These are phyloP conservation scores for Evansstolkia leycettana DNA, from an alignment of 495 filamentous ascomycete genomes.

Conservation along the genomic window DNA sequence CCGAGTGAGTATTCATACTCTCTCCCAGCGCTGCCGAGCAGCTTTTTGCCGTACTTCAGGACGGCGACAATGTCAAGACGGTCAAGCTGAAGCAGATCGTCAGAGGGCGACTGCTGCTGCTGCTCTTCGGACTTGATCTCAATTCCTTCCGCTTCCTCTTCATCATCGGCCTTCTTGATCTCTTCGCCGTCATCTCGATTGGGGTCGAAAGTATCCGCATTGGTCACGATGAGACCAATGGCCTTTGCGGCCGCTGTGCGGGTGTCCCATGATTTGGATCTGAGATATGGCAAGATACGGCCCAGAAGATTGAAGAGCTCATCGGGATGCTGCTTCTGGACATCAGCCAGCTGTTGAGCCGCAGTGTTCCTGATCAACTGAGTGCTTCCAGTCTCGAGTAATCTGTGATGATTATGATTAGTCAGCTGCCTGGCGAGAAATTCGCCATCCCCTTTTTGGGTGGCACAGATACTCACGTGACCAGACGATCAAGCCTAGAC, in stretches of 20 bases:
- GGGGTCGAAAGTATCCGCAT: constrained; percentile 79
- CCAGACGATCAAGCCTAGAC: constrained; percentile 73
- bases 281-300: constrained; percentile 84
- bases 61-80: constrained; percentile 68
- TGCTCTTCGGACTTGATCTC: constrained; percentile 31
- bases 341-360: constrained; percentile 89
- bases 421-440: too few species aligned
- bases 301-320: constrained; percentile 95
- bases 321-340: constrained; percentile 94
- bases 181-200: constrained; percentile 51
- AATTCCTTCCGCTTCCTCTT: constrained; percentile 37
- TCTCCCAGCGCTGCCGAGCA: constrained; percentile 71
- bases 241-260: constrained; percentile 83
- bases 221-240: constrained; percentile 81
- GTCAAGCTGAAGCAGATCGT: constrained; percentile 57
- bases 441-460: too few species aligned
- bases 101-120: constrained; percentile 12
- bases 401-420: constrained; percentile 34
- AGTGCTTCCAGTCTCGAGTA: constrained; percentile 94
- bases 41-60: constrained; percentile 64
- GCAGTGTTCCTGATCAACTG: constrained; percentile 90
- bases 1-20: constrained; percentile 77
- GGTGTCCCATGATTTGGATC: constrained; percentile 92
- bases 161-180: constrained; percentile 41
- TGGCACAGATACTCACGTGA: constrained; percentile 60